phyloP scores from a whole-genome alignment of 176 grass and related monocot species.

The Canna indica region DNA sequence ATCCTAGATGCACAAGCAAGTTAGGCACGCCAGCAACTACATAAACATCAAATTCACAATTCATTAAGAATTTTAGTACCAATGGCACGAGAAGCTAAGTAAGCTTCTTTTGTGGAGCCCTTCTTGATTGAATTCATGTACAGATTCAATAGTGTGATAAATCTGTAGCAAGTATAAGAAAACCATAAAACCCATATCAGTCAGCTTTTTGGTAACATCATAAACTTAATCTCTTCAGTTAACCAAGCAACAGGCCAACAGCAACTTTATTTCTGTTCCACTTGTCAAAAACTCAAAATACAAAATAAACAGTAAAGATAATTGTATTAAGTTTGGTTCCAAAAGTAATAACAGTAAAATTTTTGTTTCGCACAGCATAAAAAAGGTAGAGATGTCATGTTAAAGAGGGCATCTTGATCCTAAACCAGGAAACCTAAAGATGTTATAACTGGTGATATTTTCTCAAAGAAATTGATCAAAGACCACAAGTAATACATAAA shows the following conservation, averaged over 20 bases:
- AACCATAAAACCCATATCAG: neutral
- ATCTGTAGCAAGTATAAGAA: conserved; percentile 35
- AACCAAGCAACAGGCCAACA: too few species aligned
- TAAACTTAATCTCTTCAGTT: neutral
- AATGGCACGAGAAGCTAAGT: conserved; percentile 55
- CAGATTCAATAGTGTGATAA: conserved; percentile 57
- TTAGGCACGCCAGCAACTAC: neutral
- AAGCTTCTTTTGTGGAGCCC: conserved; percentile 62
- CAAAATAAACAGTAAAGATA: too few species aligned
- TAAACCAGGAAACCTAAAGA: too few species aligned
- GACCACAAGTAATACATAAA: neutral
- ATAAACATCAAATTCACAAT: conserved; percentile 10
- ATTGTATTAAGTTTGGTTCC: too few species aligned
- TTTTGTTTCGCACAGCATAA: too few species aligned
- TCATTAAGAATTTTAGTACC: conserved; percentile 15
- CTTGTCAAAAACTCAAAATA: too few species aligned
- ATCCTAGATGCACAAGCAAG: conserved; percentile 28
- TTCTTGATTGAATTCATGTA: conserved; percentile 74
- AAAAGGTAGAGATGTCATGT: too few species aligned
- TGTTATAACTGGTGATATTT: too few species aligned
- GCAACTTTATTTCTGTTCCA: too few species aligned
- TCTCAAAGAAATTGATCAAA: neutral
- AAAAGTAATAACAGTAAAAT: too few species aligned
- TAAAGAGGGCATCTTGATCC: too few species aligned
- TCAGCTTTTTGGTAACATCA: neutral